Base-by-base conservation (phyloP, 169 alveolate genomes). In the Plasmodium gaboni region DNA sequence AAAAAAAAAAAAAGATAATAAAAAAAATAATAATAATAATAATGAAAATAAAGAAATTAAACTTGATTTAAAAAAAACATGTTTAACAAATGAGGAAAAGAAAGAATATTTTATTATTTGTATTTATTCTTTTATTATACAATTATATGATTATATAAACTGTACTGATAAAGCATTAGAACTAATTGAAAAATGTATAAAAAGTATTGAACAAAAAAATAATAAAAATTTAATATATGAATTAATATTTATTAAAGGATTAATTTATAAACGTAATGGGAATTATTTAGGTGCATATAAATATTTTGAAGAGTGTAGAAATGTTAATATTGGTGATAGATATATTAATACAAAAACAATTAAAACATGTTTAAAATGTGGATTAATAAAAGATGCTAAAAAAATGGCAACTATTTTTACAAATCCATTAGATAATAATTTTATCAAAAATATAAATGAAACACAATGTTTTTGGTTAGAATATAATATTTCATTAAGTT, bases 391-490 rank as follows among this genome's bases (percentile, higher is more conserved):
- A 63, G 80, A 83, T 53, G 80, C 91, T 19, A 83, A 24, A 24
- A 68, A 83, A 68, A 67, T 67, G 46, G 91, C 91, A 46, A 32
- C 67, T 42, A 53, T 83, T 9, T 83, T 83, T 32, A 83, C 85
- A 22, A 83, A 83, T 63, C 91, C 91, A 0, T 15, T 83, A 53
- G 91, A 83, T 42, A 83, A 83, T 19, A 83, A 83, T 38, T 83
- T 83, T 71, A 9, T 83, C 32, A 83, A 83, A 60, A 83, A 83
- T 61, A 83, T 83, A 55, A 68, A 68, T 17, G 91, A 83, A 8
- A 83, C 91, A 46, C 91, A 83, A 15, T 83, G 78, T 48, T 83
- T 83, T 26, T 83, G 91, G 91, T 42, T 83, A 48, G 91, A 83
- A 60, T 83, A 68, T 50, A 32, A 28, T 32, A 22, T 83, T 24